These are phyloP conservation scores for Aspergillus latus DNA, from an alignment of 2,329 filamentous ascomycete genomes.

Conservation along the genomic window DNA sequence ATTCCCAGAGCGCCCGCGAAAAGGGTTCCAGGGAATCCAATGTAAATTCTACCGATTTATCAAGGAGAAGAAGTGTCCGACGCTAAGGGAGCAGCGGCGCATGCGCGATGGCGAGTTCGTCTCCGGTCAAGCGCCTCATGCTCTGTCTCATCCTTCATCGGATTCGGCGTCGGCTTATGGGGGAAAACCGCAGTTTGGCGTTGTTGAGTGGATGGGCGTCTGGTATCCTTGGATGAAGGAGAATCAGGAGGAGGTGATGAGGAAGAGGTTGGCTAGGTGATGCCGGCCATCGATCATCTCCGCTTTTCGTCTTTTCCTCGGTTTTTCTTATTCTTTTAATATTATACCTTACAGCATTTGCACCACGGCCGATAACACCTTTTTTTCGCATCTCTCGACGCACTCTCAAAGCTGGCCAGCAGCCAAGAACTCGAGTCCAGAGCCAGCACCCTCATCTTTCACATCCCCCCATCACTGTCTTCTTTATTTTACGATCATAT, in stretches of 20 bases:
- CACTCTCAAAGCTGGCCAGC: no score
- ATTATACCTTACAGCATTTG: no score
- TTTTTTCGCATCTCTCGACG: no score
- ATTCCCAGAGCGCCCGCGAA: constrained; percentile 42
- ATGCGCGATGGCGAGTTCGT: constrained; percentile 42
- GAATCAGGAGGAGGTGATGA: constrained; percentile 26
- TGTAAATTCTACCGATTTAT: constrained; percentile 54
- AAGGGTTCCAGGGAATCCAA: constrained; percentile 48
- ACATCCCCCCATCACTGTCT: not conserved
- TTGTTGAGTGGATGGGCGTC: constrained; percentile 40
- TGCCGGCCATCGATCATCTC: not conserved
- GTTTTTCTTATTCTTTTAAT: not conserved
- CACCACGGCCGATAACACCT: no score
- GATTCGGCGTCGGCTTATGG: constrained; percentile 13
- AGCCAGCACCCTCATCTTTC: not conserved
- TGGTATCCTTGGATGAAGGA: constrained; percentile 48
- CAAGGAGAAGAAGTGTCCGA: constrained; percentile 46
- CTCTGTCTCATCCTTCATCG: not conserved
- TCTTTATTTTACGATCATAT: not conserved
- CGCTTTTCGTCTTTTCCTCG: constrained; percentile 6
- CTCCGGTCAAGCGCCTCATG: constrained; percentile 17
- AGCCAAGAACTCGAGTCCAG: no score
- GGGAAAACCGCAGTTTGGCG: constrained; percentile 39
- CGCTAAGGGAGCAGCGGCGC: constrained; percentile 44
- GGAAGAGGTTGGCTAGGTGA: constrained; percentile 19